Evolutionary conservation across 2,329 filamentous ascomycete genomes (phyloP).

Genomic region (Graphilbum ipis-grandicollis): DNA sequence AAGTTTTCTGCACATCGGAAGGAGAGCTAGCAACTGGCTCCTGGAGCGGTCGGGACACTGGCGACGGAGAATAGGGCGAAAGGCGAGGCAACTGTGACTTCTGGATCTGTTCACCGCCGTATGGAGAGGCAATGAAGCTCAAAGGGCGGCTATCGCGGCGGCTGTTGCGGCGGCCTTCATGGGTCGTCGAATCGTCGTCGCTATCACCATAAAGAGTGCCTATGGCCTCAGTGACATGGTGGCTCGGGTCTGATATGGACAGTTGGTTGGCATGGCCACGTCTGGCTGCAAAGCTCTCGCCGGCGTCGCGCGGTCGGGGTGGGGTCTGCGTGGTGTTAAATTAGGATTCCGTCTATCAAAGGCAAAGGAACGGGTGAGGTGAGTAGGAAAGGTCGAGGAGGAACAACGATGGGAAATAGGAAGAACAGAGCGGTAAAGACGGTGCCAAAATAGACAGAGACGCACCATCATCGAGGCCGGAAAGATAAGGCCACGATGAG

Average conservation of each 20-base stretch:
- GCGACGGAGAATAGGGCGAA: not conserved
- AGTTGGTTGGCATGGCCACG: conserved; percentile 40
- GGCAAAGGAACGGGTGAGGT: not conserved
- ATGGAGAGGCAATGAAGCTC: conserved; percentile 51
- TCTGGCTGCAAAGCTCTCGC: conserved; percentile 38
- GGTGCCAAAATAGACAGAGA: no score
- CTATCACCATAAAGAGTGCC: conserved; percentile 76
- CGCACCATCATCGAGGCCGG: no score
- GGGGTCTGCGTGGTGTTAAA: conserved; percentile 32
- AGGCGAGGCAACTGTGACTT: conserved; percentile 8
- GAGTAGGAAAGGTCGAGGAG: not conserved
- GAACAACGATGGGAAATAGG: not conserved
- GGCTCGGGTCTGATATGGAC: conserved; percentile 70
- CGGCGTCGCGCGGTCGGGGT: conserved; percentile 37
- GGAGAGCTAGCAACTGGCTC: conserved; percentile 18
- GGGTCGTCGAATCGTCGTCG: conserved; percentile 40
- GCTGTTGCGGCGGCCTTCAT: conserved; percentile 28
- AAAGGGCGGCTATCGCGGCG: conserved; percentile 44
- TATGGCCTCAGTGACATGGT: conserved; percentile 90
- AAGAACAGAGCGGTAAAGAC: no score
- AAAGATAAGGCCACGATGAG: no score
- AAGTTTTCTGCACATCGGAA: conserved; percentile 5
- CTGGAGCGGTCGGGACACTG: conserved; percentile 8
- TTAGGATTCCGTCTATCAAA: no score
- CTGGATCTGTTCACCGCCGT: conserved; percentile 33